Evolutionary conservation across 768 basidiomycete species (phyloP).

Genomic region (Mycena venus): DNA sequence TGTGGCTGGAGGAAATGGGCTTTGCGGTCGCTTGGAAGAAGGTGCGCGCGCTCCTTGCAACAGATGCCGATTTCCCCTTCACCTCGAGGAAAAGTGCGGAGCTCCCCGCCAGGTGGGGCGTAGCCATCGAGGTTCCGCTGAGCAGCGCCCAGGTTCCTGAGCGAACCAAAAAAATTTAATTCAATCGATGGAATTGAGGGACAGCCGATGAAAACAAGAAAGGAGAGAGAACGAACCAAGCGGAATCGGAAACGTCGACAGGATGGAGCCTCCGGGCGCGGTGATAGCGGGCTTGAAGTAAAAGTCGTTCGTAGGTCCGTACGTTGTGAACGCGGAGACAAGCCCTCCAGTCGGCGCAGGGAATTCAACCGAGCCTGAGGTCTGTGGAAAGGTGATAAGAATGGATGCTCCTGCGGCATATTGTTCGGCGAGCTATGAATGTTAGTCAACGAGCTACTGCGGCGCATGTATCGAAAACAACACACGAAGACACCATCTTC

Average conservation of each 20-base stretch:
- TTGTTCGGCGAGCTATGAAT: slow-evolving; percentile 60
- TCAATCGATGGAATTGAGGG: too few relatives aligned
- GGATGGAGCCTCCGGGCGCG: slow-evolving; percentile 66
- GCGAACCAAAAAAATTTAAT: too few relatives aligned
- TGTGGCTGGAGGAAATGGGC: slow-evolving; percentile 56
- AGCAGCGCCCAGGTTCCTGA: too few relatives aligned
- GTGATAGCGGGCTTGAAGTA: slow-evolving; percentile 68
- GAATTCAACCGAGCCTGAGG: slow-evolving; percentile 55
- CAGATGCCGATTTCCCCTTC: slow-evolving; percentile 49
- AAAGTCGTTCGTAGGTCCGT: slow-evolving; percentile 75
- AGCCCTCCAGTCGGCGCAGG: slow-evolving; percentile 68
- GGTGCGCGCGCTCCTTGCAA: slow-evolving; percentile 43
- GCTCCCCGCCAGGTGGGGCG: slow-evolving; percentile 60
- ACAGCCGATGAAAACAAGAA: too few relatives aligned
- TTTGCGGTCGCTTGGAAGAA: slow-evolving; percentile 62
- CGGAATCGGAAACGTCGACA: slow-evolving; percentile 59
- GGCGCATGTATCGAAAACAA: slow-evolving; percentile 60
- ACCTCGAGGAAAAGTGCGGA: slow-evolving; percentile 58
- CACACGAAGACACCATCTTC: too few relatives aligned
- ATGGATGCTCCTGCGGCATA: slow-evolving; percentile 59
- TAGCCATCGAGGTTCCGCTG: slow-evolving; percentile 62
- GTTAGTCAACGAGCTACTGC: not conserved
- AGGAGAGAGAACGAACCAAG: too few relatives aligned
- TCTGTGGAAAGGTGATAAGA: slow-evolving; percentile 63
- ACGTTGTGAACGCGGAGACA: slow-evolving; percentile 67